Conservation (phyloP, 257 asterid genomes). For the Solanum dulcamara region DNA sequence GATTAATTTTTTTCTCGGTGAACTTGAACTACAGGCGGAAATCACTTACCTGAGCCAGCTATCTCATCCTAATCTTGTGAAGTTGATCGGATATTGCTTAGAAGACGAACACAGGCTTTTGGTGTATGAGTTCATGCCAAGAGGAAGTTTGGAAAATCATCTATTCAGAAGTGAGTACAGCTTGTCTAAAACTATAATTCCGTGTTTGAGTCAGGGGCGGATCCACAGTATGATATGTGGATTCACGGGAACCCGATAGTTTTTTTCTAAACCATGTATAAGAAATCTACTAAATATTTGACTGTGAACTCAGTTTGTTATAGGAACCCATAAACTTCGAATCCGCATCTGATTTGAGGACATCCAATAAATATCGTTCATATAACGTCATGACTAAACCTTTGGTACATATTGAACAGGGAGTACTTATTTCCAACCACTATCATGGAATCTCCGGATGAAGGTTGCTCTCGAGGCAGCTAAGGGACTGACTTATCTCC, state of each 20-base stretch:
- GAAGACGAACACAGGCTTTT: slow-evolving; percentile 37
- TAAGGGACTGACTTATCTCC: slow-evolving; percentile 32
- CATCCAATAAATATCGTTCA: not conserved
- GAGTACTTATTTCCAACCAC: slow-evolving; percentile 30
- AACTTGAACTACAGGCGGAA: slow-evolving; percentile 20
- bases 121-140: slow-evolving; percentile 38
- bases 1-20: not conserved
- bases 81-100: slow-evolving; percentile 32
- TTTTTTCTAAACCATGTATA: not conserved
- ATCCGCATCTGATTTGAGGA: not conserved
- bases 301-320: not conserved
- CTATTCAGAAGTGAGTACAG: slow-evolving; percentile 29
- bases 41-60: slow-evolving; percentile 26
- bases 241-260: not conserved
- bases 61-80: slow-evolving; percentile 34
- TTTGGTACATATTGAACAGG: slow-evolving; percentile 9
- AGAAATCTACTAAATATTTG: not conserved
- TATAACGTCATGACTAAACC: not conserved
- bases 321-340: not conserved
- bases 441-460: slow-evolving; percentile 34
- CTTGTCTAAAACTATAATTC: not conserved
- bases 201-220: not conserved
- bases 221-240: not conserved
- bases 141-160: slow-evolving; percentile 41
- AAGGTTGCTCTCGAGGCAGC: slow-evolving; percentile 38